A percentile compares a stretch with the other conserved stretches of the same genome.
Conservation (phyloP, 495 filamentous ascomycete species). For the Annulohypoxylon bovei region DNA sequence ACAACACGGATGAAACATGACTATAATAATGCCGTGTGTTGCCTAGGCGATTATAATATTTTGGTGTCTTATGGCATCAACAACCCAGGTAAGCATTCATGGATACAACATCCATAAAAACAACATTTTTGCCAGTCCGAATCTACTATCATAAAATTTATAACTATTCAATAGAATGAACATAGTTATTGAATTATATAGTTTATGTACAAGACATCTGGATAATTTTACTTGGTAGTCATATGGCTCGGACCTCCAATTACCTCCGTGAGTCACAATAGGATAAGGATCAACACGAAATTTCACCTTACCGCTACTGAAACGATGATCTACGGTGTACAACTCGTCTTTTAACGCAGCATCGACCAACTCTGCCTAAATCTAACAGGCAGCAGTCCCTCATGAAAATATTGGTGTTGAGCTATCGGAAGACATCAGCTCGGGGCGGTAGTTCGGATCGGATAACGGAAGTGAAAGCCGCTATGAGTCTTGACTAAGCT, state of each 20-base stretch:
- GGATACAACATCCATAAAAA: background rate
- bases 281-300: background rate
- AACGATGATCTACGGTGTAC: background rate
- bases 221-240: background rate
- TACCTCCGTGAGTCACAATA: slow-evolving; percentile 1
- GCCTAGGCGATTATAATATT: background rate
- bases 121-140: too few species aligned
- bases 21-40: background rate
- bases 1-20: background rate
- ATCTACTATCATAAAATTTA: background rate
- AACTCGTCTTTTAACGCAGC: background rate
- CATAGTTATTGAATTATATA: background rate
- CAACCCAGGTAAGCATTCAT: background rate
- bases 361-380: background rate
- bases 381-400: background rate
- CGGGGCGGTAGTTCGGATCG: background rate
- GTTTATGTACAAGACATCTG: background rate
- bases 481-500: background rate
- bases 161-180: background rate
- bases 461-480: background rate
- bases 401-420: background rate
- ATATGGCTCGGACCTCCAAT: background rate
- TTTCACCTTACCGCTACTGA: background rate
- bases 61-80: background rate
- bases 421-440: background rate